Conservation (phyloP, 2,329 filamentous ascomycete genomes). For the Fusarium albosuccineum region DNA sequence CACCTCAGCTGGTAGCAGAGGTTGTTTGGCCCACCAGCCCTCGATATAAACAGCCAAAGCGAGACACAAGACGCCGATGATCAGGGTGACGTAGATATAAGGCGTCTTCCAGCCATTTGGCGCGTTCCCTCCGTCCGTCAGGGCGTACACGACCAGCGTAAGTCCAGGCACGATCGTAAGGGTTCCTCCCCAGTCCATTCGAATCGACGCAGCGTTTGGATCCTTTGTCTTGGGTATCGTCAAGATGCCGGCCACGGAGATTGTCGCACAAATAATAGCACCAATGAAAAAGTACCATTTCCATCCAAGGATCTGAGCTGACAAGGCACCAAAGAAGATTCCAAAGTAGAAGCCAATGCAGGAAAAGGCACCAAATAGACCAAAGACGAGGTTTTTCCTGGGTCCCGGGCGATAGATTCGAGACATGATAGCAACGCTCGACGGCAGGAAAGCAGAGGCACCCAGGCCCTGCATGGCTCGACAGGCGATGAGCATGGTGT, state of each 20-base stretch:
- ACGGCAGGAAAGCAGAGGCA: conserved; percentile 75
- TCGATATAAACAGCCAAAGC: conserved; percentile 76
- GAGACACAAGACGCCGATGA: conserved; percentile 72
- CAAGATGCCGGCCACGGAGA: conserved; percentile 55
- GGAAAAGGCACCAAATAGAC: conserved; percentile 70
- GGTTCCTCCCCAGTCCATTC: conserved; percentile 79
- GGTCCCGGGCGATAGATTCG: conserved; percentile 78
- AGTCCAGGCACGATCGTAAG: conserved; percentile 73
- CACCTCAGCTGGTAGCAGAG: conserved; percentile 76
- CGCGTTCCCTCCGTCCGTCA: conserved; percentile 80
- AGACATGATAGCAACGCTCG: conserved; percentile 78
- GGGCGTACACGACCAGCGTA: conserved; percentile 78
- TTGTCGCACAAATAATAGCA: conserved; percentile 58
- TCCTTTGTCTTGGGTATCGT: conserved; percentile 55
- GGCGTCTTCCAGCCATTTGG: conserved; percentile 78
- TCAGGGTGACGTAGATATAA: conserved; percentile 76
- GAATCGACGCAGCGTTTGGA: conserved; percentile 40
- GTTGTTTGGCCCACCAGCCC: conserved; percentile 75
- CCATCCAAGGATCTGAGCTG: conserved; percentile 72
- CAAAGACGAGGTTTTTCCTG: conserved; percentile 76
- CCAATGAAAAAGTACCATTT: conserved; percentile 80
- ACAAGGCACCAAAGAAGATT: conserved; percentile 75
- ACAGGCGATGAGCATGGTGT: conserved; percentile 77
- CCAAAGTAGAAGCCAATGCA: conserved; percentile 73
- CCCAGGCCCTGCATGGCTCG: conserved; percentile 81